Evolutionary conservation across 129 eudicot genomes (phyloP).

Genomic region (Centrapalus pauciflorus): DNA sequence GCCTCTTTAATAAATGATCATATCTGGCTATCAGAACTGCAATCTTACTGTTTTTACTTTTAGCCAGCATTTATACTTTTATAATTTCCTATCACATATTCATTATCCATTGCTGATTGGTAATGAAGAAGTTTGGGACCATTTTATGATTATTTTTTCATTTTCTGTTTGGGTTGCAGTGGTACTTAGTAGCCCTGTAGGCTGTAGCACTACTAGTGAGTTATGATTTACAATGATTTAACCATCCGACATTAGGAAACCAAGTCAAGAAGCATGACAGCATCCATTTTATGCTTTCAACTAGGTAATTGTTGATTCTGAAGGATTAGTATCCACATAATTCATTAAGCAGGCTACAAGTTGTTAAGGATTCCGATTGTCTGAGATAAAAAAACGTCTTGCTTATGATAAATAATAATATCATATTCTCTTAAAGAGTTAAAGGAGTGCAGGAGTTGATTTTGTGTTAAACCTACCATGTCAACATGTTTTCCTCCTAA

Average conservation of each 20-base stretch:
- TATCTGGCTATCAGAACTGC: neutral
- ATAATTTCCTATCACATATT: neutral
- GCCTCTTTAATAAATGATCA: neutral
- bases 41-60: neutral
- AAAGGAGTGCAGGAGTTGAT: neutral
- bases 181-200: neutral
- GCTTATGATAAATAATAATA: conserved; percentile 2
- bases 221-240: neutral
- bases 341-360: neutral
- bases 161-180: neutral
- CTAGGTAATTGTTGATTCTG: neutral
- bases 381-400: neutral
- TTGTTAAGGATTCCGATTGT: neutral
- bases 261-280: neutral
- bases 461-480: neutral
- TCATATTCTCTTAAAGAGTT: neutral
- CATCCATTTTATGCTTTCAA: neutral
- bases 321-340: neutral
- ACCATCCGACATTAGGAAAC: neutral
- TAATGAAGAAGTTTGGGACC: neutral
- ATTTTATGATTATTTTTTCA: neutral
- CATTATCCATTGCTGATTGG: neutral
- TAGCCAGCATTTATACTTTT: neutral
- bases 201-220: neutral
- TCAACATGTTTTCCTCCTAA: neutral